A percentile compares a stretch with the other conserved stretches of the same genome.
These are phyloP conservation scores for Gnaphalium uliginosum DNA, from an alignment of 129 eudicot species.

Conservation along the genomic window DNA sequence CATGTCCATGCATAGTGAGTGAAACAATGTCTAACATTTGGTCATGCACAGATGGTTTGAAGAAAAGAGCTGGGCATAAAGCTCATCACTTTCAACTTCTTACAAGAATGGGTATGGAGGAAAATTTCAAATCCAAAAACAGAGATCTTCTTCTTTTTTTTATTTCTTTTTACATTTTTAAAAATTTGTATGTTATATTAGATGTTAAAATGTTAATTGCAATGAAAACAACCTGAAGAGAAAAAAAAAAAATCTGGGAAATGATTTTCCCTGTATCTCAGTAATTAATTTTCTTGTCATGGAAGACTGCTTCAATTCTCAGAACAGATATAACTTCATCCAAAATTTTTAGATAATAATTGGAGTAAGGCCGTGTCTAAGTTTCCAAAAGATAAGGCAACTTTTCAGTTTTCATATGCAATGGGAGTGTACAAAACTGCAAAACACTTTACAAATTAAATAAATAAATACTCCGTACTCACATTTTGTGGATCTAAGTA, in stretches of 20 bases:
- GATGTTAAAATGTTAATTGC: constrained; percentile 27
- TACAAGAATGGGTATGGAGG: constrained; percentile 6
- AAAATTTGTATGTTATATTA: neutral
- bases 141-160: constrained; percentile 26
- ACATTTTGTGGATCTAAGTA: too few species aligned
- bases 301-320: neutral
- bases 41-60: constrained; percentile 42
- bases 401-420: constrained; percentile 17
- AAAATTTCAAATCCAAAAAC: constrained; percentile 27
- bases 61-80: constrained; percentile 29
- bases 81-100: too few species aligned
- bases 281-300: constrained; percentile 19
- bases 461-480: neutral
- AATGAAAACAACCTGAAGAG: constrained; percentile 26
- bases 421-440: constrained; percentile 15
- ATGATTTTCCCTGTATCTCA: constrained; percentile 3
- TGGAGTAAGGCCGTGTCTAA: constrained; percentile 20
- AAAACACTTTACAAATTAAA: neutral
- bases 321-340: too few species aligned
- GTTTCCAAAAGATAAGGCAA: constrained; percentile 22
- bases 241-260: constrained; percentile 1
- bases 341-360: constrained; percentile 8
- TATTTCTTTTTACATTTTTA: neutral
- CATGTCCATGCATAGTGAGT: neutral
- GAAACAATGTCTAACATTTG: constrained; percentile 11